These are phyloP conservation scores for Sarocladiaceae sp. DNA, from an alignment of 2,329 filamentous ascomycete genomes.

Conservation along the genomic window DNA sequence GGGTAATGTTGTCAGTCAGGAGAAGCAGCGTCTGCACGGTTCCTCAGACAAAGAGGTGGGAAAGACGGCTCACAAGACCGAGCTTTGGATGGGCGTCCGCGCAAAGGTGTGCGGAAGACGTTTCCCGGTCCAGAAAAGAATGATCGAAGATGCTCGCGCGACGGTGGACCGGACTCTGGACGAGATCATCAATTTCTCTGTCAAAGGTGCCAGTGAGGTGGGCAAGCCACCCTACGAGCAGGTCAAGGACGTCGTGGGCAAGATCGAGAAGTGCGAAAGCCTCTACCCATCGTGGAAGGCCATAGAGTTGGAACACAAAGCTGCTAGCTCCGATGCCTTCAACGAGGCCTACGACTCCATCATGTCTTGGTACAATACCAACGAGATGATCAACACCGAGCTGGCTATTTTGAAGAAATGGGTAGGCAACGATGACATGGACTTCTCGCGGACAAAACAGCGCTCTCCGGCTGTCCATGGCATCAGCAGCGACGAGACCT, in stretches of 20 bases:
- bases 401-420: slow-evolving; percentile 86
- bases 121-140: slow-evolving; percentile 73
- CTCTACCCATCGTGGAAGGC: slow-evolving; percentile 77
- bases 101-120: slow-evolving; percentile 80
- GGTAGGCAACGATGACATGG: slow-evolving; percentile 93
- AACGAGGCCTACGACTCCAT: slow-evolving; percentile 80
- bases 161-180: slow-evolving; percentile 72
- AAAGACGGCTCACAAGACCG: slow-evolving; percentile 64
- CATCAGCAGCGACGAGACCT: slow-evolving; percentile 76
- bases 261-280: slow-evolving; percentile 83
- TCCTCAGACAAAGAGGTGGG: slow-evolving; percentile 54
- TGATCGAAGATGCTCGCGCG: slow-evolving; percentile 78
- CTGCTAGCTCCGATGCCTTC: slow-evolving; percentile 71
- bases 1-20: slow-evolving; percentile 93
- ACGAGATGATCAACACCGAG: slow-evolving; percentile 91
- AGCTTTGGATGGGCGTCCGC: slow-evolving; percentile 83
- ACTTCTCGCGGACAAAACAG: slow-evolving; percentile 73
- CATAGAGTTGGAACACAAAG: slow-evolving; percentile 67
- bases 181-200: slow-evolving; percentile 85
- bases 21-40: slow-evolving; percentile 91
- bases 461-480: slow-evolving; percentile 60
- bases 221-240: slow-evolving; percentile 84
- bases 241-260: slow-evolving; percentile 80
- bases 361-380: slow-evolving; percentile 95
- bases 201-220: slow-evolving; percentile 86